Evolutionary conservation across 306 rosid genomes (phyloP), one percentile per base, ranked within the genome.

Genomic region (Medicago ruthenica): DNA sequence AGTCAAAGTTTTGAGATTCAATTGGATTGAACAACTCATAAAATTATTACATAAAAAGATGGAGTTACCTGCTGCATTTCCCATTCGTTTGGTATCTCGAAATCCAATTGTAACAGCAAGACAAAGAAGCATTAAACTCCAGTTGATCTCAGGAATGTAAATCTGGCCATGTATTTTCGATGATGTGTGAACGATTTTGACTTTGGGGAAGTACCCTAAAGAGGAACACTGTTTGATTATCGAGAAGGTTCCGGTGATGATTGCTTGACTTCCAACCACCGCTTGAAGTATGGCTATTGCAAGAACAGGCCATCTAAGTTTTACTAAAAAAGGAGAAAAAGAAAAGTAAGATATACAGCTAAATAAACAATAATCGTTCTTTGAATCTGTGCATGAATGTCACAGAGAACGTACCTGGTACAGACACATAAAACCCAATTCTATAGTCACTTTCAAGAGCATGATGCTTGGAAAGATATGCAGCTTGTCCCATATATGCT

Each of bases 401-500:
- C 76, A 53, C 15, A 22, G 67, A 55, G 73, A 67, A 79, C 87
- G 55, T 89, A 93, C 98, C 96, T 11, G 98, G 98, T 47, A 93
- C 98, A 31, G 98, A 93, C 55, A 89, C 98, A 21, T 93, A 93
- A 80, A 93, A 93, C 57, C 98, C 98, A n/a, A 91, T 88, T 68
- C 81, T 85, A 50, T 89, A 87, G 79, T 90, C 89, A 70, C 74
- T 88, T 78, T 85, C 89, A 53, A 82, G 55, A 64, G 70, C 2
- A 63, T 88, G 98, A 82, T 93, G 92, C 85, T 66, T 89, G 44
- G 98, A 93, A 79, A 93, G 96, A 88, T 93, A 93, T 27, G 98
- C 98, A 79, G 97, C 98, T 86, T 93, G 98, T 75, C 98, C 97
- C 98, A 93, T 93, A 71, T 93, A 93, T 67, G 98, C 98, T 17